Conservation (phyloP, 2,329 filamentous ascomycete species). For the Exophiala lecanii-corni region DNA sequence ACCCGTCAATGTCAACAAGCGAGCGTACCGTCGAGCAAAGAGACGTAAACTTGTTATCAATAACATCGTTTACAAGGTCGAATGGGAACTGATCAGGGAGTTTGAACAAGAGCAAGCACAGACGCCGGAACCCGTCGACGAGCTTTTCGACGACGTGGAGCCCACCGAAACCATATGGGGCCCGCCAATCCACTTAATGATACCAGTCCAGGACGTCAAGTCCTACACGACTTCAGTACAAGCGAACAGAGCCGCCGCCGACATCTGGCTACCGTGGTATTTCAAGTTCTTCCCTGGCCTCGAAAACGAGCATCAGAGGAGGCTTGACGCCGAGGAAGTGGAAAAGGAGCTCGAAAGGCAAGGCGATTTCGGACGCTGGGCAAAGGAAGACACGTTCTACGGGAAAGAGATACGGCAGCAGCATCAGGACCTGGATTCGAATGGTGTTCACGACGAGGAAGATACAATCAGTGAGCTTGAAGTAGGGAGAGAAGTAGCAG, state of each 20-base stretch:
- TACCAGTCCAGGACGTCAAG: conserved; percentile 10
- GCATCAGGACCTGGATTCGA: too few species aligned
- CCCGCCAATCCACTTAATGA: not conserved
- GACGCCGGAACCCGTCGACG: conserved; percentile 3
- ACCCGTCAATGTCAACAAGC: conserved; percentile 10
- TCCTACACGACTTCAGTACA: conserved; percentile 16
- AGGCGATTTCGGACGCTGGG: conserved; percentile 11
- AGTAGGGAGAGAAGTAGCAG: conserved; percentile 1
- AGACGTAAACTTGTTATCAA: conserved; percentile 5
- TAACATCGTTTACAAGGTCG: conserved; percentile 13
- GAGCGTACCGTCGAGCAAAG: conserved; percentile 15
- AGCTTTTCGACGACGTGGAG: conserved; percentile 1
- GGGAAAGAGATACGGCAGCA: not conserved
- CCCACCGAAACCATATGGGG: not conserved
- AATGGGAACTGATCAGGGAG: conserved; percentile 19
- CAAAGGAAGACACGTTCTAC: conserved; percentile 14
- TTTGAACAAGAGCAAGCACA: not conserved
- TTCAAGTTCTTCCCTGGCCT: conserved; percentile 15
- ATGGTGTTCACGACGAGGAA: not conserved
- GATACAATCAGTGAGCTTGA: not conserved
- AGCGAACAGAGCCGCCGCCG: conserved; percentile 24
- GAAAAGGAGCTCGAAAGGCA: conserved; percentile 15
- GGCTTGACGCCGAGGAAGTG: conserved; percentile 17
- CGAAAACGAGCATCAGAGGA: conserved; percentile 19
- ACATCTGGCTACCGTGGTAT: conserved; percentile 23